phyloP scores from a whole-genome alignment of 371 early-diverging fungal species.

The Circinella minor region DNA sequence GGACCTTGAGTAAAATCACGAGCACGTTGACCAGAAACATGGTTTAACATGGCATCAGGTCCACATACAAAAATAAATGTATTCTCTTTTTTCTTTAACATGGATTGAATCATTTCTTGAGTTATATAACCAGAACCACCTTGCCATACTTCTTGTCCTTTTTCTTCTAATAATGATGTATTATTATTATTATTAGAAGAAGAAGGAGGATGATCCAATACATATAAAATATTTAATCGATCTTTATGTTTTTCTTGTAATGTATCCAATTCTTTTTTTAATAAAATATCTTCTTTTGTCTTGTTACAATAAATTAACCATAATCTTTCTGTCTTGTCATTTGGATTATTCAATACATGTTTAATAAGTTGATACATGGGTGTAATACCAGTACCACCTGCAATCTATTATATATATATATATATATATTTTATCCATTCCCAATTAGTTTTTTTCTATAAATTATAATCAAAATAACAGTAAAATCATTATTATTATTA shows the following conservation, averaged over 20 bases:
- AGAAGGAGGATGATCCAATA: conserved; percentile 82
- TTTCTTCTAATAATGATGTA: too few relatives aligned
- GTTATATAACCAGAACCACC: conserved; percentile 86
- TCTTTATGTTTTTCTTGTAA: conserved; percentile 73
- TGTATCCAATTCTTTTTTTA: conserved; percentile 80
- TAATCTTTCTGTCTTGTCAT: conserved; percentile 76
- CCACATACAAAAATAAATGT: conserved; percentile 50
- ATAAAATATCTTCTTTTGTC: conserved; percentile 83
- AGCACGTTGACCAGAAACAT: conserved; percentile 48
- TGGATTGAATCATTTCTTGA: conserved; percentile 71
- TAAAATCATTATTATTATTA: too few relatives aligned
- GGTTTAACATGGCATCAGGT: conserved; percentile 44
- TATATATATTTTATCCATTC: not conserved
- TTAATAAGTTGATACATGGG: conserved; percentile 91
- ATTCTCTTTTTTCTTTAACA: conserved; percentile 42
- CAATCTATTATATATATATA: conserved; percentile 61
- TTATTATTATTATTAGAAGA: conserved; percentile 31
- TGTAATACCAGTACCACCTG: conserved; percentile 93
- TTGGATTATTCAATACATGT: conserved; percentile 78
- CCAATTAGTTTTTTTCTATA: conserved; percentile 13
- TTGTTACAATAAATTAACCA: conserved; percentile 91
- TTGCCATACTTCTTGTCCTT: conserved; percentile 57
- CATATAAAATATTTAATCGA: conserved; percentile 82
- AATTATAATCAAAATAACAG: conserved; percentile 5
- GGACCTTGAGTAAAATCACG: conserved; percentile 47